Percentiles rank a stretch among this genome's conserved stretches.
Conservation (phyloP, 1,284 basidiomycete species). For the Trichosporon sp. region DNA sequence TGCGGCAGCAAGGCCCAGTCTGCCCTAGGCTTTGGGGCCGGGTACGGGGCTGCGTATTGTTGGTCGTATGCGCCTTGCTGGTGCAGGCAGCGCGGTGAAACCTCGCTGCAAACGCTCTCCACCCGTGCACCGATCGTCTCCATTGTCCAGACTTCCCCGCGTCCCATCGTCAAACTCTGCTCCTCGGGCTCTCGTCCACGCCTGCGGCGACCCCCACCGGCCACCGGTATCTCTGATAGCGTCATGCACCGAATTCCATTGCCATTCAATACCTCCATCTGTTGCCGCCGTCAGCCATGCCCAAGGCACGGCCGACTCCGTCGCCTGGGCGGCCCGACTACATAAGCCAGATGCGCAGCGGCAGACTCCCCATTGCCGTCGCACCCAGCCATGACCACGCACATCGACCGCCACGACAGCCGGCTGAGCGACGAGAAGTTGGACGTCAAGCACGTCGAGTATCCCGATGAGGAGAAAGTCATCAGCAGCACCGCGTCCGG, state of each 20-base stretch:
- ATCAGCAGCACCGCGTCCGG: not conserved
- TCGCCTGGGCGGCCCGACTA: not conserved
- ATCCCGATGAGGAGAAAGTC: not conserved
- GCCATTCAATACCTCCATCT: not conserved
- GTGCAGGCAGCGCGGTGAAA: too few species aligned
- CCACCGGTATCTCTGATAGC: not conserved
- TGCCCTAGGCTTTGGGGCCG: too few species aligned
- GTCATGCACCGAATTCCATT: not conserved
- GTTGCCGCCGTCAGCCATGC: not conserved
- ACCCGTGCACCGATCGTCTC: too few species aligned
- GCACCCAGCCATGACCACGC: not conserved
- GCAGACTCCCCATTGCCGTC: not conserved
- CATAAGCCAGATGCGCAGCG: not conserved
- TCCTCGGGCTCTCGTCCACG: not conserved
- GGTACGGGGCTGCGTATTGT: too few species aligned
- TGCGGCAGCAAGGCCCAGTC: too few species aligned
- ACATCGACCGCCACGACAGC: not conserved
- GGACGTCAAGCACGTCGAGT: not conserved
- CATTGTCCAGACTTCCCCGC: not conserved
- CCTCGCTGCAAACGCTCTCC: too few species aligned
- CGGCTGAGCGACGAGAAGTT: constrained; percentile 1
- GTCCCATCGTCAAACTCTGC: not conserved
- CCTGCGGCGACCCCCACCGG: not conserved
- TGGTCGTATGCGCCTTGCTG: too few species aligned
- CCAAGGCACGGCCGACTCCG: not conserved